A percentile compares a stretch with the other conserved stretches of the same genome.
phyloP scores from a whole-genome alignment of 352 stramenopile species.

The Aphanomyces astaci region DNA sequence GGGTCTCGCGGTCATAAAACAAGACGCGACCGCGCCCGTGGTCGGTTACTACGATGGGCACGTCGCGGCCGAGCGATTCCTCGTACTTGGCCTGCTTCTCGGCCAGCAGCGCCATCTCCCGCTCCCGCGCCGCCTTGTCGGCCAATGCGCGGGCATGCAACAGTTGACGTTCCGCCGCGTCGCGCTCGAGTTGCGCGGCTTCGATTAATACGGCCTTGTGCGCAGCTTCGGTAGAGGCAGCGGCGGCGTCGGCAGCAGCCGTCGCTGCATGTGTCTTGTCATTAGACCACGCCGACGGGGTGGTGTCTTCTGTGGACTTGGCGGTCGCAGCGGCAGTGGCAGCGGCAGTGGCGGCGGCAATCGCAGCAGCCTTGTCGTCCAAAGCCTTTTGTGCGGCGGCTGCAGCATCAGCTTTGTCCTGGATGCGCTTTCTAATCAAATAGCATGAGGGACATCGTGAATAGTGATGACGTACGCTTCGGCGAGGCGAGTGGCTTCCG shows the following conservation, averaged over 20 bases:
- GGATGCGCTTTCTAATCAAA: neutral
- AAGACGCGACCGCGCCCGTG: slow-evolving; percentile 63
- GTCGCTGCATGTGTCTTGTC: neutral
- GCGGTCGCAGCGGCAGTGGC: slow-evolving; percentile 16
- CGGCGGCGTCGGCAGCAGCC: slow-evolving; percentile 16
- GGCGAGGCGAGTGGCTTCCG: slow-evolving; percentile 26
- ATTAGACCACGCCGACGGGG: neutral
- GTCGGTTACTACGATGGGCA: slow-evolving; percentile 70
- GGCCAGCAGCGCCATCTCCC: neutral
- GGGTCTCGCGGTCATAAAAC: slow-evolving; percentile 69
- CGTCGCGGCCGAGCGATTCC: slow-evolving; percentile 77
- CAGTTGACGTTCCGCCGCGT: slow-evolving; percentile 33
- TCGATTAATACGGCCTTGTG: slow-evolving; percentile 31
- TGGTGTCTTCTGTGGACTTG: neutral
- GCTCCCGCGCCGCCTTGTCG: slow-evolving; percentile 19
- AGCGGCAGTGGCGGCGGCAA: slow-evolving; percentile 23
- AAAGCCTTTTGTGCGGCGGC: neutral
- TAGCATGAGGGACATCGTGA: neutral
- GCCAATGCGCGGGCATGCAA: slow-evolving; percentile 15
- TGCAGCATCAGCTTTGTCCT: slow-evolving; percentile 27
- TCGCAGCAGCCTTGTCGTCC: neutral
- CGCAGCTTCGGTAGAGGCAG: slow-evolving; percentile 24
- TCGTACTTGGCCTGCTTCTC: slow-evolving; percentile 72
- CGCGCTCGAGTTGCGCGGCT: slow-evolving; percentile 24
- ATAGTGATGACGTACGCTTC: slow-evolving; percentile 28